Percentiles rank a stretch among this genome's conserved stretches.
Evolutionary conservation across 75 land plant genomes (phyloP).

Genomic region (Sequoiadendron giganteum): DNA sequence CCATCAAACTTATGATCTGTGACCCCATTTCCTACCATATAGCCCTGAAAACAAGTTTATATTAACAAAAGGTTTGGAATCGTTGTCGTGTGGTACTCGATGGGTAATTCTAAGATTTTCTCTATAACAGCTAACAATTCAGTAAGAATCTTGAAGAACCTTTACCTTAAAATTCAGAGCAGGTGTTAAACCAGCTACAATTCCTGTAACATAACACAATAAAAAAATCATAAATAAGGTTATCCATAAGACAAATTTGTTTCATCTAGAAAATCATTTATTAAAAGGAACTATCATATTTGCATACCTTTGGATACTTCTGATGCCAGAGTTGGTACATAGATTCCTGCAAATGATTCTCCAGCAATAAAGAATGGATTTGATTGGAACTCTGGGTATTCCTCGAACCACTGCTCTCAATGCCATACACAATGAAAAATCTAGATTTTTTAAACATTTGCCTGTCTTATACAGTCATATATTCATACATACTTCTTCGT

Average conservation of each 20-base stretch:
- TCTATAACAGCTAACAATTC: not conserved
- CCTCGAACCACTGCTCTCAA: slow-evolving; percentile 70
- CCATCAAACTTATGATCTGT: slow-evolving; percentile 73
- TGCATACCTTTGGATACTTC: slow-evolving; percentile 70
- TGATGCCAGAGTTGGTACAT: slow-evolving; percentile 76
- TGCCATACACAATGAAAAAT: not conserved
- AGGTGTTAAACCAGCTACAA: slow-evolving; percentile 60
- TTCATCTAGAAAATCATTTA: not conserved
- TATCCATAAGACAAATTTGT: not conserved
- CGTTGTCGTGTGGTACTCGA: not conserved
- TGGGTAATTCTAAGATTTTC: not conserved
- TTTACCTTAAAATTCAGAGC: slow-evolving; percentile 77
- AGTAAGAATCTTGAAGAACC: not conserved
- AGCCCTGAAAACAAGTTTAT: slow-evolving; percentile 55
- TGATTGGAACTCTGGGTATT: slow-evolving; percentile 68
- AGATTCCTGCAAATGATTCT: slow-evolving; percentile 93
- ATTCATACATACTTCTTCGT: not conserved
- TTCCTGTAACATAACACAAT: slow-evolving; percentile 43
- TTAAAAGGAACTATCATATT: not conserved
- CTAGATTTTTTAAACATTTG: not conserved
- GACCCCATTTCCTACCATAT: slow-evolving; percentile 90
- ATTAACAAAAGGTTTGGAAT: not conserved
- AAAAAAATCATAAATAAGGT: not conserved
- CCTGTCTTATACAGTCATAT: not conserved
- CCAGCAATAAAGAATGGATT: slow-evolving; percentile 85